phyloP scores from a whole-genome alignment of 176 grass and related monocot genomes.

The Eleusine coracana region DNA sequence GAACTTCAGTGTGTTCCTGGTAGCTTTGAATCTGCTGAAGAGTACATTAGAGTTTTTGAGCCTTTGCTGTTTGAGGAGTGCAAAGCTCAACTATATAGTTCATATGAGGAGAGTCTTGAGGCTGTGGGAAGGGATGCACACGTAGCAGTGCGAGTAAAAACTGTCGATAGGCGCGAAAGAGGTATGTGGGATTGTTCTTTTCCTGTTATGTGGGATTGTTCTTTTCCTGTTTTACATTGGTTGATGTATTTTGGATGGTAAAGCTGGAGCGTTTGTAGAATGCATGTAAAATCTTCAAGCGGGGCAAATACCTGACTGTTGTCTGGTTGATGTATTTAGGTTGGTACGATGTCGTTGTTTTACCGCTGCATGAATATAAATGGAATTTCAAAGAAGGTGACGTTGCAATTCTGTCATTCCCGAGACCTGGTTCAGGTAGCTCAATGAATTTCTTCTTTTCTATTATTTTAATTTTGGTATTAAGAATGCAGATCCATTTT shows the following conservation, averaged over 20 bases:
- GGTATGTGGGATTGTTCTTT: constrained; percentile 45
- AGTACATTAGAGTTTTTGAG: constrained; percentile 95
- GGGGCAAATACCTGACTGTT: constrained; percentile 19
- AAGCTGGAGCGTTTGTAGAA: constrained; percentile 6
- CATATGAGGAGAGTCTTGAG: constrained; percentile 90
- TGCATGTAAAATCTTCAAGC: neutral
- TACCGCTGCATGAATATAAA: constrained; percentile 83
- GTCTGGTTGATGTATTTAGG: constrained; percentile 57
- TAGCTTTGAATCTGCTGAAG: constrained; percentile 88
- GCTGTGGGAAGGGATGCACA: constrained; percentile 74
- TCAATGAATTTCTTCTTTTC: constrained; percentile 9
- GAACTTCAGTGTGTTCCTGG: constrained; percentile 95
- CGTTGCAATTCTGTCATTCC: constrained; percentile 82
- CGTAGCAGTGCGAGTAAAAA: constrained; percentile 80
- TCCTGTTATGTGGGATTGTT: neutral
- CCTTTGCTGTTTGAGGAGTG: constrained; percentile 99
- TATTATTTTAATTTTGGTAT: constrained; percentile 23
- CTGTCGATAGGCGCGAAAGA: constrained; percentile 90
- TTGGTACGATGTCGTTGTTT: constrained; percentile 91
- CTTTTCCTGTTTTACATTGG: neutral
- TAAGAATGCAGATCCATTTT: constrained; percentile 9
- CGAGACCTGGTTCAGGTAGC: constrained; percentile 80
- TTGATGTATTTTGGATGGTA: neutral
- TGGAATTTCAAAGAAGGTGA: constrained; percentile 99
- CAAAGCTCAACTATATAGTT: constrained; percentile 91